Percentiles rank a stretch among this genome's conserved stretches.
These are phyloP conservation scores for Bolboschoenus planiculmis DNA, from an alignment of 176 grass and related monocot genomes.

Conservation along the genomic window DNA sequence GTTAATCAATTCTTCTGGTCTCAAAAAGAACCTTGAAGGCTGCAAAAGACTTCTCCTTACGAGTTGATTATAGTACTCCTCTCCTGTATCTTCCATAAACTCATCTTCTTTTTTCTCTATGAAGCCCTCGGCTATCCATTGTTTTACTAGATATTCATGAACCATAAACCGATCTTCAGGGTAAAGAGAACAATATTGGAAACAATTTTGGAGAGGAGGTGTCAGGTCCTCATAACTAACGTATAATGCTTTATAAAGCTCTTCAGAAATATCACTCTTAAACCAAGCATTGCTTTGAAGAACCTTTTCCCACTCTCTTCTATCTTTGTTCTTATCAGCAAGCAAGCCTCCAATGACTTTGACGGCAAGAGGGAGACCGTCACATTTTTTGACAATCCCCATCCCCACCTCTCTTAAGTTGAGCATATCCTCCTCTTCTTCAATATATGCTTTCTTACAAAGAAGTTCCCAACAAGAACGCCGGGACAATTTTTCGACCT, in stretches of 20 bases:
- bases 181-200: slow-evolving; percentile 25
- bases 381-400: slow-evolving; percentile 33
- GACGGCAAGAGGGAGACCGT: slow-evolving; percentile 38
- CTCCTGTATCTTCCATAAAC: slow-evolving; percentile 35
- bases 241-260: slow-evolving; percentile 21
- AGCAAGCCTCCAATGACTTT: slow-evolving; percentile 18
- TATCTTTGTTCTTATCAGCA: not conserved
- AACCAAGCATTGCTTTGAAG: slow-evolving; percentile 27
- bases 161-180: not conserved
- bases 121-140: slow-evolving; percentile 39
- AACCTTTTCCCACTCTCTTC: slow-evolving; percentile 26
- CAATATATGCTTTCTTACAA: slow-evolving; percentile 22
- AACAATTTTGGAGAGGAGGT: slow-evolving; percentile 24
- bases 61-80: slow-evolving; percentile 33
- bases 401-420: not conserved
- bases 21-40: rapidly evolving
- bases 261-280: not conserved
- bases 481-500: slow-evolving; percentile 25
- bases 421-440: slow-evolving; percentile 16
- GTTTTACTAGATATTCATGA: not conserved
- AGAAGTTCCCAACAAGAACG: slow-evolving; percentile 29
- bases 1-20: not conserved
- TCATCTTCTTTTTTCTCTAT: not conserved
- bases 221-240: slow-evolving; percentile 44
- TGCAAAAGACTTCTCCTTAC: slow-evolving; percentile 31